Evolutionary conservation across 164 flowering plant genomes (phyloP).

Genomic region (Nelumbo lutea): DNA sequence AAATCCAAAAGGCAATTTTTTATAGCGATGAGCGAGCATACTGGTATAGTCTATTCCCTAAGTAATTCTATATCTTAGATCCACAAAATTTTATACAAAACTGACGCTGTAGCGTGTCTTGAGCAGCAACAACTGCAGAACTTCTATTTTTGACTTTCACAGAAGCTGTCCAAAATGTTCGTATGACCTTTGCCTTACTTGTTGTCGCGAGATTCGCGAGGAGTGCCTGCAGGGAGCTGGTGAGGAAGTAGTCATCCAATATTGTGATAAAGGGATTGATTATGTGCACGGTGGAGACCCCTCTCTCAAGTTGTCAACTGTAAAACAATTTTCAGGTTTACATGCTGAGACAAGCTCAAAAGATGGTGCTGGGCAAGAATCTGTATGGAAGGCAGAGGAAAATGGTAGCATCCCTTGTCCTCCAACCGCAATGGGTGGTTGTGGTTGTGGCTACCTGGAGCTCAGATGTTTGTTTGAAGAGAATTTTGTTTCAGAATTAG

Average conservation of each 20-base stretch:
- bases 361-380: constrained; percentile 3
- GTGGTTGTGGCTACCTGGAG: constrained; percentile 40
- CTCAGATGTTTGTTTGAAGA: constrained; percentile 25
- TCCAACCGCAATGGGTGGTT: constrained; percentile 34
- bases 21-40: constrained; percentile 37
- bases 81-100: background rate
- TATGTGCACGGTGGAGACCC: constrained; percentile 42
- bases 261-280: constrained; percentile 22
- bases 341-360: constrained; percentile 3
- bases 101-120: constrained; percentile 8
- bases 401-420: constrained; percentile 61
- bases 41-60: constrained; percentile 34
- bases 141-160: constrained; percentile 58
- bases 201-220: constrained; percentile 55
- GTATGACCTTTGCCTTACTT: constrained; percentile 61
- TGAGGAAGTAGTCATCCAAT: constrained; percentile 23
- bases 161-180: constrained; percentile 54
- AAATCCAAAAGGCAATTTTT: constrained; percentile 19
- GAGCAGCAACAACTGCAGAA: constrained; percentile 53
- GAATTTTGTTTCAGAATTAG: constrained; percentile 34
- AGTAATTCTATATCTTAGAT: background rate
- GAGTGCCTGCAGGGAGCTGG: constrained; percentile 28
- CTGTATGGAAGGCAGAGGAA: constrained; percentile 35
- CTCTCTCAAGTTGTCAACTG: background rate
- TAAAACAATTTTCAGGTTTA: background rate